phyloP scores from a whole-genome alignment of 2,329 filamentous ascomycete genomes.

The Ceratocystis smalleyi region DNA sequence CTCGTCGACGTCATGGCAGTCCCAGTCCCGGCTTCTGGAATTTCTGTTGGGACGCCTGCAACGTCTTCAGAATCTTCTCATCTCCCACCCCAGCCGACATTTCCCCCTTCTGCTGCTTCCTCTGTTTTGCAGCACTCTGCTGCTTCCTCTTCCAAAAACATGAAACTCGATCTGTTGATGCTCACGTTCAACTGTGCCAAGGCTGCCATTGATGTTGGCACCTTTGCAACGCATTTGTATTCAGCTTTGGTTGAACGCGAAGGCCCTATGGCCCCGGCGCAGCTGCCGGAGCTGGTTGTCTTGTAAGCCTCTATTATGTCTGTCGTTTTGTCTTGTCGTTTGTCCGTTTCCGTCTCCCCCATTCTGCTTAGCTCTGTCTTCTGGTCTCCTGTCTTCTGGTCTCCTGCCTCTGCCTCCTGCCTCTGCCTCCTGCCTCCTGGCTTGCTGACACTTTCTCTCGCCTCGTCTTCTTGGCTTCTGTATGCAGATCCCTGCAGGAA shows the following conservation, averaged over 20 bases:
- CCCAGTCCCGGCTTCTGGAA: background rate
- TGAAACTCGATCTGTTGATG: constrained; percentile 51
- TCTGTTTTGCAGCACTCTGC: background rate
- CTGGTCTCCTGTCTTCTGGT: background rate
- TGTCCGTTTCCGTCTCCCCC: background rate
- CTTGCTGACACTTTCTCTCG: background rate
- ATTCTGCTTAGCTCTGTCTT: background rate
- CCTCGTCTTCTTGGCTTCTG: background rate
- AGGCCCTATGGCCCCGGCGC: constrained; percentile 24
- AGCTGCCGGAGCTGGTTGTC: constrained; percentile 39
- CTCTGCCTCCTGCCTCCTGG: background rate
- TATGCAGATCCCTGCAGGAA: constrained; percentile 67
- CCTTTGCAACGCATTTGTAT: constrained; percentile 58
- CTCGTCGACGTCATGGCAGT: constrained; percentile 8
- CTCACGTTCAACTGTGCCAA: constrained; percentile 85
- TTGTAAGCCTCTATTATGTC: constrained; percentile 31
- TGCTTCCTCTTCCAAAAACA: constrained; percentile 10
- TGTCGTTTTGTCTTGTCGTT: background rate
- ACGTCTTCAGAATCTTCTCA: background rate
- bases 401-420: background rate
- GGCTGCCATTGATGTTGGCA: constrained; percentile 48
- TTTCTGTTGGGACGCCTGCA: constrained; percentile 1
- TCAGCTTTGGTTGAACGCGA: constrained; percentile 38
- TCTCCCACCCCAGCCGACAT: background rate
- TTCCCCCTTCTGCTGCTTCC: background rate